These are phyloP conservation scores for Cudoniella acicularis DNA, from an alignment of 495 filamentous ascomycete species.

Conservation along the genomic window DNA sequence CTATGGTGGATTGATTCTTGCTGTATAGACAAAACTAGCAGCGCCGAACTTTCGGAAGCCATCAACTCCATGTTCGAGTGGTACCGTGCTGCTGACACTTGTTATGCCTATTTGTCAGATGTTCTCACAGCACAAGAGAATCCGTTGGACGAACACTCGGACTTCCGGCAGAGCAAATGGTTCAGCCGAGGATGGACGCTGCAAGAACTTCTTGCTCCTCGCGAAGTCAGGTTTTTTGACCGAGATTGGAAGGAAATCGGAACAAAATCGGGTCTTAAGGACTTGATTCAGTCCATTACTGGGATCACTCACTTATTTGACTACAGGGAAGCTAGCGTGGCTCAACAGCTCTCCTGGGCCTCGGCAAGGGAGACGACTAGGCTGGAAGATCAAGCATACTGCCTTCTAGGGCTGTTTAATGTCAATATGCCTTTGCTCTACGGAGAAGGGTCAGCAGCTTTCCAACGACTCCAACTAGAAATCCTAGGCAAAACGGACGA, in stretches of 20 bases:
- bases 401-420: slow-evolving; percentile 16
- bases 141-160: background rate
- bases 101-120: slow-evolving; percentile 33
- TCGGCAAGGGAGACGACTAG: slow-evolving; percentile 6
- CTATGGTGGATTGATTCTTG: slow-evolving; percentile 43
- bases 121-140: background rate
- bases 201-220: slow-evolving; percentile 1
- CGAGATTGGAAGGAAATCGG: slow-evolving; percentile 9
- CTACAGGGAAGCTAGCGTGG: slow-evolving; percentile 3
- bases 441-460: slow-evolving; percentile 13
- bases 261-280: slow-evolving; percentile 4
- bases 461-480: slow-evolving; percentile 11
- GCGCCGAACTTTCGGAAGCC: background rate
- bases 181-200: background rate
- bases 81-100: slow-evolving; percentile 30
- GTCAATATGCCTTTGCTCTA: slow-evolving; percentile 13
- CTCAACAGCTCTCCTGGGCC: slow-evolving; percentile 12
- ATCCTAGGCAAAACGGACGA: slow-evolving; percentile 15
- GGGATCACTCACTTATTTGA: slow-evolving; percentile 4
- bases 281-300: slow-evolving; percentile 5
- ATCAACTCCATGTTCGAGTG: slow-evolving; percentile 34
- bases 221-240: slow-evolving; percentile 3
- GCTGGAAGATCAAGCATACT: slow-evolving; percentile 14
- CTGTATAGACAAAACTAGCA: slow-evolving; percentile 34
- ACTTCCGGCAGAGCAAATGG: slow-evolving; percentile 6